Conservation (phyloP, 495 filamentous ascomycete genomes). For the Podospora anserina region DNA sequence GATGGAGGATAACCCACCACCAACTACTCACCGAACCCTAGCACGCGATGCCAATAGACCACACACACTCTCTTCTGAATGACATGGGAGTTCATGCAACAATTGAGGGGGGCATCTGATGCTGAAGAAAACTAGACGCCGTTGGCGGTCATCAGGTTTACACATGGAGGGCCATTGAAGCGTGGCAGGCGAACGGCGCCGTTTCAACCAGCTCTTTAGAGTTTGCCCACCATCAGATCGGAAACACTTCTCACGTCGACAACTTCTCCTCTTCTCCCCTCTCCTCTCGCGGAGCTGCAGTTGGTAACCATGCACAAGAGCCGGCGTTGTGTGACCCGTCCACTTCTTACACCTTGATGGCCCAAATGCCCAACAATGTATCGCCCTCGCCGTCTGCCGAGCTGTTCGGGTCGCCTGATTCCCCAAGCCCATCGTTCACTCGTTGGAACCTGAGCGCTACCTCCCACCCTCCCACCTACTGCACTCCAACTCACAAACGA, state of each 20-base stretch:
- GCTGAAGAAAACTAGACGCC: background rate
- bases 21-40: background rate
- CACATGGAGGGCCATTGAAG: conserved; percentile 1
- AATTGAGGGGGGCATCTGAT: background rate
- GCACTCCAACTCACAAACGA: background rate
- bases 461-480: background rate
- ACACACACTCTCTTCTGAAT: background rate
- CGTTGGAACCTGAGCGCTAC: no score
- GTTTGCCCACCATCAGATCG: no score
- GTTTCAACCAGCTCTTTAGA: conserved; percentile 2
- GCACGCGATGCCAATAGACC: conserved; percentile 1
- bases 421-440: conserved; percentile 9
- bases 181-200: background rate
- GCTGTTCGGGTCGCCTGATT: conserved; percentile 9
- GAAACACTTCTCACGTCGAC: background rate
- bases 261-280: background rate
- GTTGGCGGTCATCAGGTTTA: background rate
- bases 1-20: background rate
- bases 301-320: background rate
- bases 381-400: no score
- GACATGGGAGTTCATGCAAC: conserved; percentile 8
- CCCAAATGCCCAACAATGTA: background rate
- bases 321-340: background rate
- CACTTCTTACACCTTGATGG: conserved; percentile 10
- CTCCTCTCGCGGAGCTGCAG: background rate